phyloP scores from a whole-genome alignment of 768 basidiomycete species.

The Amanita thiersii region DNA sequence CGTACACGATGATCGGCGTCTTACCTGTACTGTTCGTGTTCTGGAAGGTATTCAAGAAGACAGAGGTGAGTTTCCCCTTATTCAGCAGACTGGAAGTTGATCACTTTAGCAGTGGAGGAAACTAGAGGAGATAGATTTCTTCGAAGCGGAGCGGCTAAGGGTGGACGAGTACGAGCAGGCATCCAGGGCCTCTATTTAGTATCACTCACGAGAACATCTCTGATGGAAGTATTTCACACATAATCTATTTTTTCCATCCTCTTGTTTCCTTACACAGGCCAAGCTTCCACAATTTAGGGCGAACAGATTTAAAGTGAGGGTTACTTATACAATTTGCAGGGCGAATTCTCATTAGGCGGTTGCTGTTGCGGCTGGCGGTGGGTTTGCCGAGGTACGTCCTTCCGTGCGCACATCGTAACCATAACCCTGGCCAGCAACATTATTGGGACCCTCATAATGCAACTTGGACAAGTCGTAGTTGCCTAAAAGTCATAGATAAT shows the following conservation, averaged over 20 bases:
- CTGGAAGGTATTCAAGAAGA: constrained; percentile 36
- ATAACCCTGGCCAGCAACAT: constrained; percentile 63
- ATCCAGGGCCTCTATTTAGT: constrained; percentile 5
- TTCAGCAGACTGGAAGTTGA: background rate
- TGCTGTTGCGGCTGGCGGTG: constrained; percentile 22
- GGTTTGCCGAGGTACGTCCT: constrained; percentile 45
- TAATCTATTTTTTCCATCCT: too few relatives aligned
- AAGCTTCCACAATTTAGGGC: too few relatives aligned
- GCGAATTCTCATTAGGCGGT: constrained; percentile 12
- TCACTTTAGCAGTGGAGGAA: constrained; percentile 27
- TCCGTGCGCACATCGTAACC: constrained; percentile 71
- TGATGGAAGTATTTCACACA: background rate
- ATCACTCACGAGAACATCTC: background rate
- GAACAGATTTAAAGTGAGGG: background rate
- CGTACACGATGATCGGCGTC: constrained; percentile 37
- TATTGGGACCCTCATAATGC: constrained; percentile 84
- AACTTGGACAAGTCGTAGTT: constrained; percentile 88
- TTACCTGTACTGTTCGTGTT: constrained; percentile 33
- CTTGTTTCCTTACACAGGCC: too few relatives aligned
- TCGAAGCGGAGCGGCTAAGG: constrained; percentile 32
- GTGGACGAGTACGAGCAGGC: constrained; percentile 36
- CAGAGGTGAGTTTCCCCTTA: constrained; percentile 22
- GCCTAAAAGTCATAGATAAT: constrained; percentile 34
- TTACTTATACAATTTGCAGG: constrained; percentile 7
- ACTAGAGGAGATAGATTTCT: constrained; percentile 32